Percentiles rank a stretch among this genome's conserved stretches.
Evolutionary conservation across 768 basidiomycete species (phyloP).

Genomic region (Lentinula raphanica): DNA sequence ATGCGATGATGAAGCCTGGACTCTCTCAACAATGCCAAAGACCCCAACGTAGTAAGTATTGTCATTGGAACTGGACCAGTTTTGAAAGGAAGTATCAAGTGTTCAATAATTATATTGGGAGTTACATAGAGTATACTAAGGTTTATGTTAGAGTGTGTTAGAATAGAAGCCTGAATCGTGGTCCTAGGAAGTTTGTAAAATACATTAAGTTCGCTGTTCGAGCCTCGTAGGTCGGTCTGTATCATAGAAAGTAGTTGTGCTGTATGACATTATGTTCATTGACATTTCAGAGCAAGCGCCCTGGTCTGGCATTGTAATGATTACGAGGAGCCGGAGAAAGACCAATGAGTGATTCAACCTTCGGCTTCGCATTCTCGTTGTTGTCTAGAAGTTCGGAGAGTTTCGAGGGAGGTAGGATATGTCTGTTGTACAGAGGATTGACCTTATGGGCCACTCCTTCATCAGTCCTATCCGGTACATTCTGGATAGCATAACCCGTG

Average conservation of each 20-base stretch:
- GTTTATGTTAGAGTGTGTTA: too few relatives aligned
- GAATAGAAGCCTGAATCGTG: too few relatives aligned
- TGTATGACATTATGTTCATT: too few relatives aligned
- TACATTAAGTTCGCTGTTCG: background rate
- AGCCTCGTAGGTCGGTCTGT: too few relatives aligned
- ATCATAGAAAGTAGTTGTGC: too few relatives aligned
- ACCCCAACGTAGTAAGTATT: too few relatives aligned
- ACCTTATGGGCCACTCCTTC: background rate
- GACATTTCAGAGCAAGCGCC: background rate
- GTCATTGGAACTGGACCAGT: too few relatives aligned
- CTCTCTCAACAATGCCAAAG: too few relatives aligned
- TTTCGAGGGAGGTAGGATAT: conserved; percentile 23
- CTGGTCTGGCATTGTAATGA: background rate
- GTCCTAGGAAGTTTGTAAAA: background rate
- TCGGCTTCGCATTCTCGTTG: background rate
- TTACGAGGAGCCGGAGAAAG: conserved; percentile 8
- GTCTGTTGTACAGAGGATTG: conserved; percentile 10
- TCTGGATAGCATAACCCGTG: background rate
- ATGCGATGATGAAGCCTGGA: too few relatives aligned
- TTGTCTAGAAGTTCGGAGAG: conserved; percentile 18
- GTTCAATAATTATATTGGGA: too few relatives aligned
- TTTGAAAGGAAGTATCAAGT: too few relatives aligned
- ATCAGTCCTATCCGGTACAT: background rate
- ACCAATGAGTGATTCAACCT: background rate
- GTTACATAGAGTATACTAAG: too few relatives aligned